Conservation (phyloP, 805 yeast genomes). For the Candida mattraensis region DNA sequence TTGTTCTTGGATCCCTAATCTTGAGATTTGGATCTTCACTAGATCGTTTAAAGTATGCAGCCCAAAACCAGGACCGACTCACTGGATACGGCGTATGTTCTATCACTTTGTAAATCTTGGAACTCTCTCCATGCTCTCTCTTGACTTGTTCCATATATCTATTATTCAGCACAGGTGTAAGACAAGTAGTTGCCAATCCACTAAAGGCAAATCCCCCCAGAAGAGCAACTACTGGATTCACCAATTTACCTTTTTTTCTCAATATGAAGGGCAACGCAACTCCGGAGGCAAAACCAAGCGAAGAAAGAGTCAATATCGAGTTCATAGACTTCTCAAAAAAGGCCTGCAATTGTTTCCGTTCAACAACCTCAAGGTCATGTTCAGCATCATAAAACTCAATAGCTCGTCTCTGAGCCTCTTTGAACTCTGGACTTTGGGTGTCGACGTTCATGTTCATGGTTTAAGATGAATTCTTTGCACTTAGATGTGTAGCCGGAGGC, state of each 20-base stretch:
- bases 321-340: constrained; percentile 38
- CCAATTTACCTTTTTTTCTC: constrained; percentile 36
- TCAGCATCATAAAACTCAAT: constrained; percentile 51
- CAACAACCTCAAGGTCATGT: constrained; percentile 39
- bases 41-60: constrained; percentile 52
- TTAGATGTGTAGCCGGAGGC: not conserved
- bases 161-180: constrained; percentile 29
- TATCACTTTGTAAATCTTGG: constrained; percentile 22
- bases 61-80: constrained; percentile 38
- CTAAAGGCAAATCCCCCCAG: constrained; percentile 38
- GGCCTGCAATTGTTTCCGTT: constrained; percentile 42
- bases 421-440: constrained; percentile 16
- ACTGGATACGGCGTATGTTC: constrained; percentile 29
- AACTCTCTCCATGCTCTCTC: constrained; percentile 25
- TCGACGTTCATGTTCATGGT: constrained; percentile 14
- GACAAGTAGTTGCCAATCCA: constrained; percentile 34
- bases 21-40: constrained; percentile 50
- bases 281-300: constrained; percentile 37
- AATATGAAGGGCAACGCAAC: constrained; percentile 43
- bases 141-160: constrained; percentile 36
- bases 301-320: constrained; percentile 33
- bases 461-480: constrained; percentile 2
- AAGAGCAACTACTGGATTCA: constrained; percentile 42
- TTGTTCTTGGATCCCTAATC: constrained; percentile 53
- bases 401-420: constrained; percentile 43